Base-by-base conservation (phyloP, 345 rosid species). In the Streptanthus diversifolius region DNA sequence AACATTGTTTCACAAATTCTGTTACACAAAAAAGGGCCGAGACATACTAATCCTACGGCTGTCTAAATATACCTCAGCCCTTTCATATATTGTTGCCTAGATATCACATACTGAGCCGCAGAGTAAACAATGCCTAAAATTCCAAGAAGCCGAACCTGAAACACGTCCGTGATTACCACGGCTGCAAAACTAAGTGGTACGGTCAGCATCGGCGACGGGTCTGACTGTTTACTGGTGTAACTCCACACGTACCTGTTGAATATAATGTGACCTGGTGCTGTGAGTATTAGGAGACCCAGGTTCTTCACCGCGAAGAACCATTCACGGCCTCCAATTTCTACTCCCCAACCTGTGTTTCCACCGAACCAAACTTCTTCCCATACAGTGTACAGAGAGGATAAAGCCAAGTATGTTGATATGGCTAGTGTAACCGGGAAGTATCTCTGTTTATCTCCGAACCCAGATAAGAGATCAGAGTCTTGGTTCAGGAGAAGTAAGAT, bases 381-480 rank as follows among this genome's bases (percentile, higher is more conserved):
- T 63, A 92, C 83, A 82, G 73, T 56, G 77, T 85, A 86, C 4
- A 95, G 73, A 40, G 92, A 48, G 9, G 93, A 87, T 79, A 90
- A 76, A 17, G 90, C 87, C 81, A 92, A 81, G 75, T 88, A 92
- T 24, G 85, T 82, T 5, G 97, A 88, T 82, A 95, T 86, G 9
- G 83, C 90, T 15, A 82, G 79, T 14, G 85, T 74, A 33, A 95
- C 98, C 2, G 99, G 99, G 87, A 95, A 95, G 64, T 95, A 95
- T 81, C 99, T 90, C 70, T 95, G 99, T 71, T 92, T 95, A 77
- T 92, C 99, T 30, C 99, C 95, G 3, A 95, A 95, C 59, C 99
- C 98, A 22, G 99, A 93, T 25, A 90, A 87, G 62, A 90, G 91
- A 77, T 95, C 97, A 1, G 98, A 88, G 80, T 95, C 99, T 85